Base-by-base conservation (phyloP, 2,329 filamentous ascomycete genomes). In the Trichoderma koningii region DNA sequence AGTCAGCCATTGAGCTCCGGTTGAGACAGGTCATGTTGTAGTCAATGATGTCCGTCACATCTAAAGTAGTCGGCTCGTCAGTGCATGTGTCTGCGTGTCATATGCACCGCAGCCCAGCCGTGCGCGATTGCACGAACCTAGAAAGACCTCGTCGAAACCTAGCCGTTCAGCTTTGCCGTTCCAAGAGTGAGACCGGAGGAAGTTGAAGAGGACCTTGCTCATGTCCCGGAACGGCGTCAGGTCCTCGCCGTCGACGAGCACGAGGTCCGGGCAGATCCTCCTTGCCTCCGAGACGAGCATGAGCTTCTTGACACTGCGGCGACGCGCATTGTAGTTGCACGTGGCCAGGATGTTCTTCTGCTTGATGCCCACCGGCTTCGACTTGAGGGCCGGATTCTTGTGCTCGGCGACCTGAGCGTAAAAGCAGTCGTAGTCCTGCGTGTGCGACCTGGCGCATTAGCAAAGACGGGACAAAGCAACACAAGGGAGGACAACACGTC, bases 301-400 rank as follows among this genome's bases (percentile, higher is more conserved):
- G 66, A 98, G 83, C 80, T 99, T 98, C 75, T 85, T 82, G 62
- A 93, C 82, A 62, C 87, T 87, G n/a, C 79, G 84, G 59, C 87
- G 81, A 42, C 94, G 87, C 23, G 94, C 94, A 74, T 91, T 91
- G 76, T 98, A 98, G 78, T 98, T 98, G 83, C 92, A 96, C 5
- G 93, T 96, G 23, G 93, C 92, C 47, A 95, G 83, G 63, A 97
- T 97, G 74, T 93, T 91, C 78, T 97, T 97, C 77, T 97, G 93
- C 76, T 93, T 91, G 66, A 97, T 87, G 42, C 92, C 93, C 41
- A 98, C 80, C 7, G 93, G 92, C 19, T 90, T 78, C 1, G 83
- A 82, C 73, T 87, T 92, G 65, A 97, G 81, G 2, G 83, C 80
- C 0, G 93, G 92, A 69, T 90, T 87, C 73, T 90, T 89, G 69